Evolutionary conservation across 2,329 filamentous ascomycete species (phyloP).

Genomic region (Xylaria multiplex): DNA sequence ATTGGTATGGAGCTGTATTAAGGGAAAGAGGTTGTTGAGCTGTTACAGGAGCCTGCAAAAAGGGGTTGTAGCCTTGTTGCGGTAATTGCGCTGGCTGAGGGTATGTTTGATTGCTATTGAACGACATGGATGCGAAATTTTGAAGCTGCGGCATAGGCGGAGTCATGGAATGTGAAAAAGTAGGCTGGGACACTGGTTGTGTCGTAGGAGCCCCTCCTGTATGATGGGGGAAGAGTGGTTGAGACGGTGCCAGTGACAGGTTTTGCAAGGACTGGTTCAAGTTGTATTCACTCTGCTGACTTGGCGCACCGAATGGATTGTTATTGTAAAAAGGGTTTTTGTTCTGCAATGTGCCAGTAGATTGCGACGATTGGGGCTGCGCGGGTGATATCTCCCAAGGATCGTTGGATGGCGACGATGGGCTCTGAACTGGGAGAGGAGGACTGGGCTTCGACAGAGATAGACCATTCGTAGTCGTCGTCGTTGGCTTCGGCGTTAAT

Average conservation of each 20-base stretch:
- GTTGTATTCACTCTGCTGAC: slow-evolving; percentile 54
- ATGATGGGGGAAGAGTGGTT: slow-evolving; percentile 77
- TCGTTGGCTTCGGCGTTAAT: slow-evolving; percentile 62
- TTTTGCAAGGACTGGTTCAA: slow-evolving; percentile 79
- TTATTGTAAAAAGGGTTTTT: slow-evolving; percentile 68
- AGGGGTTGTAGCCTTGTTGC: slow-evolving; percentile 62
- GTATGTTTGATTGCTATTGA: slow-evolving; percentile 58
- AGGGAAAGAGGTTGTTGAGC: slow-evolving; percentile 47
- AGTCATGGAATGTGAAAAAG: slow-evolving; percentile 57
- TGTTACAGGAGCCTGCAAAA: slow-evolving; percentile 52
- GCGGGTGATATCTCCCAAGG: slow-evolving; percentile 71
- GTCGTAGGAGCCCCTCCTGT: slow-evolving; percentile 69
- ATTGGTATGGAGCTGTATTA: slow-evolving; percentile 45
- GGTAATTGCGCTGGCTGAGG: slow-evolving; percentile 53
- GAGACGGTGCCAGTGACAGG: slow-evolving; percentile 70
- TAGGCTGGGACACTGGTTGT: slow-evolving; percentile 54
- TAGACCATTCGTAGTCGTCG: slow-evolving; percentile 45
- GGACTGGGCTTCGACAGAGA: slow-evolving; percentile 46
- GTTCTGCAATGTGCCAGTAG: slow-evolving; percentile 69
- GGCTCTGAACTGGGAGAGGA: slow-evolving; percentile 44
- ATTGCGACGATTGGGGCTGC: slow-evolving; percentile 71
- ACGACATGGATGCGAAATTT: slow-evolving; percentile 53
- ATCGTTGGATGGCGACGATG: slow-evolving; percentile 66
- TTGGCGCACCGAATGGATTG: slow-evolving; percentile 74
- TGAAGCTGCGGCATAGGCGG: slow-evolving; percentile 57